phyloP scores from a whole-genome alignment of 306 rosid species.

The Fragaria vesca region DNA sequence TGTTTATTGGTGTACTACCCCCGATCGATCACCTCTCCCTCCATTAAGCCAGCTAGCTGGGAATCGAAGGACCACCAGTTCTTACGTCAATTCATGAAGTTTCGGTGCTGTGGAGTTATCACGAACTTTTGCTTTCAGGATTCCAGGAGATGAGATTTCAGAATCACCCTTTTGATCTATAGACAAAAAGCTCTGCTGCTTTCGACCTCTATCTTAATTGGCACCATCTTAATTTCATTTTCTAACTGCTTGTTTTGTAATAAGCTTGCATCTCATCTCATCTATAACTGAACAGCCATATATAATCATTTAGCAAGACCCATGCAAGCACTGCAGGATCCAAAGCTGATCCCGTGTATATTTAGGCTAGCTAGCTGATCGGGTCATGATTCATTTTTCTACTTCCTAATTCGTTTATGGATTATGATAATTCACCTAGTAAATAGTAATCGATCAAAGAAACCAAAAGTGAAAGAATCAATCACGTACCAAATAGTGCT shows the following conservation, averaged over 20 bases:
- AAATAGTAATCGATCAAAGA: not conserved
- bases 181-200: not conserved
- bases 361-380: not conserved
- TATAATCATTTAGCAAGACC: not conserved
- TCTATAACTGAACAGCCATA: not conserved
- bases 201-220: not conserved
- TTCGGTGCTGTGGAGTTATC: slow-evolving; percentile 19
- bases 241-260: not conserved
- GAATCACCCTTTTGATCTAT: slow-evolving; percentile 30
- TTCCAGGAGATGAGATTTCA: slow-evolving; percentile 19
- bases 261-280: not conserved
- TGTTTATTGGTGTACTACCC: not conserved
- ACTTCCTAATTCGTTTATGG: not conserved
- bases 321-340: not conserved
- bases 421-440: not conserved
- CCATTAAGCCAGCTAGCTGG: not conserved
- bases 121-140: slow-evolving; percentile 24
- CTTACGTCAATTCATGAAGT: not conserved
- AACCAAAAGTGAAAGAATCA: not conserved
- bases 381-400: not conserved
- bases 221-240: not conserved
- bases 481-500: not conserved
- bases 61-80: not conserved
- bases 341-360: too few relatives aligned
- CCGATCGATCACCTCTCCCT: not conserved